Evolutionary conservation across 208 protist species (phyloP).

Genomic region (Blechomonas ayalai): DNA sequence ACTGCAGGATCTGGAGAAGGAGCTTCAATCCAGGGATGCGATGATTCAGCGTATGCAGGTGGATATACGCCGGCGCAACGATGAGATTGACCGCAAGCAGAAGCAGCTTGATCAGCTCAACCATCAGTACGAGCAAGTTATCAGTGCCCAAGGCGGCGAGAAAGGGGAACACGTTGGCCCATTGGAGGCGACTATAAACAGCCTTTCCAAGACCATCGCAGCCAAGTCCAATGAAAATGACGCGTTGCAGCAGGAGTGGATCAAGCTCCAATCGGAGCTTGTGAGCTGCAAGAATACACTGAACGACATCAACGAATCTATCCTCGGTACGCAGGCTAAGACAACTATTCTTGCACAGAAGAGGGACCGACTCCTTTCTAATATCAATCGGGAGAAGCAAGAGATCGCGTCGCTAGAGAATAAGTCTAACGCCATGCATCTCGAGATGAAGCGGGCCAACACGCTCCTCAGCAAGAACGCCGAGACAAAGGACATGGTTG

Average conservation of each 20-base stretch:
- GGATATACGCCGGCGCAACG: slow-evolving; percentile 92
- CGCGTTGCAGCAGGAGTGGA: slow-evolving; percentile 93
- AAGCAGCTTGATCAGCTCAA: slow-evolving; percentile 95
- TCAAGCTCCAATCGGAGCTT: slow-evolving; percentile 92
- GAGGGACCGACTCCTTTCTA: slow-evolving; percentile 71
- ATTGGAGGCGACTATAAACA: slow-evolving; percentile 94
- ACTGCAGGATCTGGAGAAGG: slow-evolving; percentile 82
- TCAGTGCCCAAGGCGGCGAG: slow-evolving; percentile 49
- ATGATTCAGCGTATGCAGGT: slow-evolving; percentile 93
- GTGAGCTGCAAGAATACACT: slow-evolving; percentile 90
- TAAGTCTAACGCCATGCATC: slow-evolving; percentile 85
- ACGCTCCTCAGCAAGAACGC: slow-evolving; percentile 82
- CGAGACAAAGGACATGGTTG: slow-evolving; percentile 53
- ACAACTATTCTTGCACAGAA: slow-evolving; percentile 89
- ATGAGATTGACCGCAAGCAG: slow-evolving; percentile 96
- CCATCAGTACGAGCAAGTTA: slow-evolving; percentile 88
- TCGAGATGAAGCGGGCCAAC: slow-evolving; percentile 93
- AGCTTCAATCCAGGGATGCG: slow-evolving; percentile 82
- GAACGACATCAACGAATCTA: slow-evolving; percentile 79
- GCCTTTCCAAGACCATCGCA: slow-evolving; percentile 89
- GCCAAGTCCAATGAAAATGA: slow-evolving; percentile 87
- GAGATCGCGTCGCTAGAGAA: slow-evolving; percentile 69
- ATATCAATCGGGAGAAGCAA: slow-evolving; percentile 68
- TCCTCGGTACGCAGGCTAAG: slow-evolving; percentile 83
- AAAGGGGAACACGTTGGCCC: slow-evolving; percentile 90